Conservation (phyloP, 352 stramenopile species). For the Hyaloperonospora arabidopsidis region DNA sequence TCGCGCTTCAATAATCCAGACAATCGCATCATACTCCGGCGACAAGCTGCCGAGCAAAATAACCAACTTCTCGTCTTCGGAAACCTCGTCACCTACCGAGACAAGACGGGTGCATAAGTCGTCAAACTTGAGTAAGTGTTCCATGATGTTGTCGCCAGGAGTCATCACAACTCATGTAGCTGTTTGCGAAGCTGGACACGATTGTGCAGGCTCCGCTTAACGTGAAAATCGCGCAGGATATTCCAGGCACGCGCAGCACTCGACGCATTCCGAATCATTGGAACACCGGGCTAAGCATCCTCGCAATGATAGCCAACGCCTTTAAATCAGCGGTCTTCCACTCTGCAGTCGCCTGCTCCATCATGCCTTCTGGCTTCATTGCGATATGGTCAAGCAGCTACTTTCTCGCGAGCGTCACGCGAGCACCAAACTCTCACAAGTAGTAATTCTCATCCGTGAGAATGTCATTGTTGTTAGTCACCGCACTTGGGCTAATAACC, state of each 20-base stretch:
- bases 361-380: background rate
- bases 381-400: background rate
- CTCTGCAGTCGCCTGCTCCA: background rate
- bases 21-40: background rate
- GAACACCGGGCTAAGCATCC: background rate
- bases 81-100: background rate
- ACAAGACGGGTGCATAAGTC: background rate
- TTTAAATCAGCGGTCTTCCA: conserved; percentile 5
- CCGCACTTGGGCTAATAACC: background rate
- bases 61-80: background rate
- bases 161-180: background rate
- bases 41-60: background rate
- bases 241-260: background rate
- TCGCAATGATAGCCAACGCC: background rate
- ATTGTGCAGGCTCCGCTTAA: conserved; percentile 1
- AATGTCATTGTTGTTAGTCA: background rate
- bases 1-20: background rate
- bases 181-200: conserved; percentile 2
- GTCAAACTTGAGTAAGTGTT: background rate
- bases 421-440: background rate
- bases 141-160: background rate
- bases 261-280: conserved; percentile 2
- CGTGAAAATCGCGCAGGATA: conserved; percentile 2
- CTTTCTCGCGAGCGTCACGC: background rate
- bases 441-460: conserved; percentile 2